Base-by-base conservation (phyloP, 805 yeast species). In the Priceomyces haplophilus region DNA sequence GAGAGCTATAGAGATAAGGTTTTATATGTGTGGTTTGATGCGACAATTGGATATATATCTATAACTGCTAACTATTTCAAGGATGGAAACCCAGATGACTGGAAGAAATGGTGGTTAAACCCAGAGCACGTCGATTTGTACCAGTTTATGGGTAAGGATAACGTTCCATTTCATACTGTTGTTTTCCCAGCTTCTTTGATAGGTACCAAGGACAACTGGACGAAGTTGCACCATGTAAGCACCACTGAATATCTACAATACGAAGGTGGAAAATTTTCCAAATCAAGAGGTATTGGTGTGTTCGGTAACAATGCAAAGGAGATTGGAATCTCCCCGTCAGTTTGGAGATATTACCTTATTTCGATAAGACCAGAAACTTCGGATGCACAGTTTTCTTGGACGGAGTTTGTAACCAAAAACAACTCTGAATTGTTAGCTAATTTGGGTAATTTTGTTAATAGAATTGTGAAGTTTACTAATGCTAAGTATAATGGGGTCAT, bases 61-160 rank as follows among this genome's bases (percentile, higher is more conserved):
- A 93, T 93, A 59, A 93, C 99, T 21, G 97, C 98, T 19, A 85
- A 85, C 64, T 95, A 91, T 69, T 69, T 70, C 55, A 61, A 67
- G 48, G 55, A 57, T 35, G 69, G 70, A 35, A 49, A 47, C 4
- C 39, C 52, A 10, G 61, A 59, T 4, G 77, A 75, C 41, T 91
- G 98, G 98, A 69, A 76, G 56, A 61, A 79, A 54, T 91, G 99
- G 99, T 93, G 99, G 99, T 80, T 79, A 55, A 75, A 85, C 59
- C 95, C 96, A n/a, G 88, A 89, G 41, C 64, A 89, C 48, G 97
- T 93, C 49, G 69, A 85, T 51, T 73, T 93, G 52, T 88, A 87
- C 64, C 99, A 93, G 73, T 93, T 93, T 65, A 93, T 93, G 99
- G 99, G 99, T 67, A 93, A 93, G 65, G 99, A 93, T 67, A 93